Evolutionary conservation across 108 stramenopile species (phyloP).

Genomic region (Skeletonema potamos): DNA sequence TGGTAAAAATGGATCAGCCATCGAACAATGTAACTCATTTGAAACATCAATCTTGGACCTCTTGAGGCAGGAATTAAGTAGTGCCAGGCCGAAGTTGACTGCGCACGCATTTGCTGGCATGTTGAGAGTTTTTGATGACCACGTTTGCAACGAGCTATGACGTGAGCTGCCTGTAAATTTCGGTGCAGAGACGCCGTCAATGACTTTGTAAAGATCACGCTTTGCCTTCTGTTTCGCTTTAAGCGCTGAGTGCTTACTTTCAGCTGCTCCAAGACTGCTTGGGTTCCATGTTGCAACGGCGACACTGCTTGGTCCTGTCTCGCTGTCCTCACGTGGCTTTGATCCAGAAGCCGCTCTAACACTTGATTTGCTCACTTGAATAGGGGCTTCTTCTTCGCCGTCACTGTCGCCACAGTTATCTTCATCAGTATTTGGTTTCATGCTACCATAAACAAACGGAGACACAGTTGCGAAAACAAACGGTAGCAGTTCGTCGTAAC

Average conservation of each 20-base stretch:
- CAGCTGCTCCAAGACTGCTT: slow-evolving; percentile 46
- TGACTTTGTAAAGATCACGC: slow-evolving; percentile 50
- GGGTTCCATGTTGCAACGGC: slow-evolving; percentile 79
- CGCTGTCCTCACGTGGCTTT: slow-evolving; percentile 13
- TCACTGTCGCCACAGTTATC: slow-evolving; percentile 50
- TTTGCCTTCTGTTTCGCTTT: slow-evolving; percentile 51
- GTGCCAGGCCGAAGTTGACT: slow-evolving; percentile 79
- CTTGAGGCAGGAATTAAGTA: slow-evolving; percentile 83
- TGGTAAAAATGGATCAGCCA: slow-evolving; percentile 86
- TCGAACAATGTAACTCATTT: slow-evolving; percentile 41
- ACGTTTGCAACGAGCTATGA: slow-evolving; percentile 37
- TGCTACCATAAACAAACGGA: slow-evolving; percentile 57
- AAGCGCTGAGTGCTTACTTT: slow-evolving; percentile 52
- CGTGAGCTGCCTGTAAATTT: slow-evolving; percentile 81
- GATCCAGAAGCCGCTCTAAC: background rate
- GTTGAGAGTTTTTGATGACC: slow-evolving; percentile 49
- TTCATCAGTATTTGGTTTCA: slow-evolving; percentile 4
- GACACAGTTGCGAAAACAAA: slow-evolving; percentile 81
- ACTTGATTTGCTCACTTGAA: slow-evolving; percentile 57
- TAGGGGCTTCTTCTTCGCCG: slow-evolving; percentile 41
- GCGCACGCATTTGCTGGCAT: slow-evolving; percentile 75
- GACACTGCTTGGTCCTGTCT: background rate
- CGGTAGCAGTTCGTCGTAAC: slow-evolving; percentile 62
- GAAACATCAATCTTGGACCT: slow-evolving; percentile 51
- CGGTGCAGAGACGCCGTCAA: slow-evolving; percentile 82